Evolutionary conservation across 1,284 basidiomycete genomes (phyloP), one percentile per base, ranked within the genome.

Genomic region (Ganoderma resinaceum): DNA sequence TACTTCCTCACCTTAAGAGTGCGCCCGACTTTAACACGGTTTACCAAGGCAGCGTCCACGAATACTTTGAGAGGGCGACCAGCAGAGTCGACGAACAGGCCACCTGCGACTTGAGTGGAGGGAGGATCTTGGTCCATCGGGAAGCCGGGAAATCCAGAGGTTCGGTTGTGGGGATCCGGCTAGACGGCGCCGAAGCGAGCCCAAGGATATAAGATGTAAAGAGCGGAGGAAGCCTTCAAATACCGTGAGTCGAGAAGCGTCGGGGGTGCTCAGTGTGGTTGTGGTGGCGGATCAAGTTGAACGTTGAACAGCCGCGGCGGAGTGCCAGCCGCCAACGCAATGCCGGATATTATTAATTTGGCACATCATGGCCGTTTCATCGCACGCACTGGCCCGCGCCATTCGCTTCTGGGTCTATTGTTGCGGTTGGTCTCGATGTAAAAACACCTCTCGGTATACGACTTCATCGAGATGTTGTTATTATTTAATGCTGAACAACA

Each of bases 21-120:
- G 66, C 86, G 82, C 57, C 87, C 80, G n/a, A 90, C 78, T 66
- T 82, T 85, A 1, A 86, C 84, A 38, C 88, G 84, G 43, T 81
- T 79, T 49, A 78, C 69, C 26, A 90, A 84, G 14, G 82, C 82
- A 11, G 86, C 84, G 72, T 90, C 87, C 0, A 88, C 79, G 73
- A 88, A 90, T 1, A 86, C 69, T 26, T 75, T 78, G 53, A 84
- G 66, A 1, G 74, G 72, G 29, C 65, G 70, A 1, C 52, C 35
- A 3, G 67, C 61, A 5, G 63, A 23, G 53, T 73, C 68, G 20
- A 70, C 58, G 63, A 76, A 76, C 14, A 76, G 33, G 43, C 43
- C 64, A 46, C 49, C 52, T 57, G 61, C 62, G 42, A 62, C 60
- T 62, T 71, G 65, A 29, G 61, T 61, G 23, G 49, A 49, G 20